These are phyloP conservation scores for Termitomyces sp. DNA, from an alignment of 768 basidiomycete species.

Conservation along the genomic window DNA sequence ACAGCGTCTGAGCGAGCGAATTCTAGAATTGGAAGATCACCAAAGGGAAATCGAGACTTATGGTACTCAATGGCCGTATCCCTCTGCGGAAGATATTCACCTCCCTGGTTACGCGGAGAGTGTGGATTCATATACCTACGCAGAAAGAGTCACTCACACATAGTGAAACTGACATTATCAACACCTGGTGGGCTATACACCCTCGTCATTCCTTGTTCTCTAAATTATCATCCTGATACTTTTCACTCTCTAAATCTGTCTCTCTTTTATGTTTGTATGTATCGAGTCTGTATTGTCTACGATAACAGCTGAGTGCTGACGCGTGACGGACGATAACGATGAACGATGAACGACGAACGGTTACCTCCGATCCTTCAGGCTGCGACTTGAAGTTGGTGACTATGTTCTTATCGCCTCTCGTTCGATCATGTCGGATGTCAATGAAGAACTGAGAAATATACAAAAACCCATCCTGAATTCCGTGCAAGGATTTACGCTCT, in stretches of 20 bases:
- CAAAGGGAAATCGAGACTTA: slow-evolving; percentile 4
- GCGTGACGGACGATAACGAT: not conserved
- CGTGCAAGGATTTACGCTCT: too few relatives aligned
- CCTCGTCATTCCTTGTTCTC: not conserved
- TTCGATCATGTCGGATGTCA: not conserved
- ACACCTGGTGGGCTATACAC: not conserved
- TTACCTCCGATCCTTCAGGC: not conserved
- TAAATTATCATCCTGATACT: not conserved
- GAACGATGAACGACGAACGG: not conserved
- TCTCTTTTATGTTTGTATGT: not conserved
- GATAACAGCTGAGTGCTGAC: not conserved
- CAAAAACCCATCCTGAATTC: too few relatives aligned
- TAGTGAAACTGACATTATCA: not conserved
- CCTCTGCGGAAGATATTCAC: not conserved
- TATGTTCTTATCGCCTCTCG: not conserved
- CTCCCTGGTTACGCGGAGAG: slow-evolving; percentile 1
- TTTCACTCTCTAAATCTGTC: not conserved
- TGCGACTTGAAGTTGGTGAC: too few relatives aligned
- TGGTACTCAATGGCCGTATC: not conserved
- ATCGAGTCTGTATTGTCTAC: not conserved
- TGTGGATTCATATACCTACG: slow-evolving; percentile 5
- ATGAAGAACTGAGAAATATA: not conserved
- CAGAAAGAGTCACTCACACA: not conserved
- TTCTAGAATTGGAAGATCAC: slow-evolving; percentile 9
- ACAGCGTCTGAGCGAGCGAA: slow-evolving; percentile 3